Evolutionary conservation across 108 stramenopile genomes (phyloP).

Genomic region (Bacterosira constricta): DNA sequence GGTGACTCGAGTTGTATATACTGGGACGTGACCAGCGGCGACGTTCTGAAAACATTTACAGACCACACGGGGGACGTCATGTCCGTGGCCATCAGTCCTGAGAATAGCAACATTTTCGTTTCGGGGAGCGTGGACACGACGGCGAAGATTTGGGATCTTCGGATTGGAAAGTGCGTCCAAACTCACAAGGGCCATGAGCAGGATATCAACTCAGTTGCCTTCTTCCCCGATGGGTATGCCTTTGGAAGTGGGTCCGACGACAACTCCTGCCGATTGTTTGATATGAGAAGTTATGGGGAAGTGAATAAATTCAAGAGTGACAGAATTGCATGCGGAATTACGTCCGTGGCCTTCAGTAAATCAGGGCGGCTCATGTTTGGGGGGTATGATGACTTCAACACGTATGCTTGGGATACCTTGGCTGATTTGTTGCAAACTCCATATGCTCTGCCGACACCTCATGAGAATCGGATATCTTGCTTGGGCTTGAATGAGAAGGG

Average conservation of each 20-base stretch:
- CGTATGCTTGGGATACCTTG: slow-evolving; percentile 82
- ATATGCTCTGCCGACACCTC: slow-evolving; percentile 72
- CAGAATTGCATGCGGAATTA: slow-evolving; percentile 77
- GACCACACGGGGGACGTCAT: slow-evolving; percentile 98
- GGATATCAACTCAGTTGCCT: slow-evolving; percentile 97
- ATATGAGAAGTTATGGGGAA: slow-evolving; percentile 91
- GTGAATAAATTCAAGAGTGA: slow-evolving; percentile 87
- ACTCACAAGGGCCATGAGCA: slow-evolving; percentile 95
- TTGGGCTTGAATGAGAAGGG: slow-evolving; percentile 92
- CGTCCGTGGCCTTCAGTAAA: slow-evolving; percentile 73
- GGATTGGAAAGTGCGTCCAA: slow-evolving; percentile 74
- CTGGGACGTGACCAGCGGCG: slow-evolving; percentile 93
- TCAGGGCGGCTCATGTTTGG: slow-evolving; percentile 89
- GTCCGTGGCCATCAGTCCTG: slow-evolving; percentile 82
- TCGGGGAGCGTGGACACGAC: slow-evolving; percentile 95
- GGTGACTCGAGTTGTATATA: slow-evolving; percentile 97
- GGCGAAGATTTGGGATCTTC: slow-evolving; percentile 98
- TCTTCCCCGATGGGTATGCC: slow-evolving; percentile 93
- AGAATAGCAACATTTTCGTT: slow-evolving; percentile 87
- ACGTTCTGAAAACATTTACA: slow-evolving; percentile 77
- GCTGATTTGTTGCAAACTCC: slow-evolving; percentile 38
- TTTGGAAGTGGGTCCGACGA: slow-evolving; percentile 96
- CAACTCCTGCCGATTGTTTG: slow-evolving; percentile 93
- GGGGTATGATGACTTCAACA: slow-evolving; percentile 82
- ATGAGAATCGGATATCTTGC: slow-evolving; percentile 96